Evolutionary conservation across 1,284 basidiomycete genomes (phyloP), one percentile per base, ranked within the genome.

Genomic region (Xanthoconium separans): DNA sequence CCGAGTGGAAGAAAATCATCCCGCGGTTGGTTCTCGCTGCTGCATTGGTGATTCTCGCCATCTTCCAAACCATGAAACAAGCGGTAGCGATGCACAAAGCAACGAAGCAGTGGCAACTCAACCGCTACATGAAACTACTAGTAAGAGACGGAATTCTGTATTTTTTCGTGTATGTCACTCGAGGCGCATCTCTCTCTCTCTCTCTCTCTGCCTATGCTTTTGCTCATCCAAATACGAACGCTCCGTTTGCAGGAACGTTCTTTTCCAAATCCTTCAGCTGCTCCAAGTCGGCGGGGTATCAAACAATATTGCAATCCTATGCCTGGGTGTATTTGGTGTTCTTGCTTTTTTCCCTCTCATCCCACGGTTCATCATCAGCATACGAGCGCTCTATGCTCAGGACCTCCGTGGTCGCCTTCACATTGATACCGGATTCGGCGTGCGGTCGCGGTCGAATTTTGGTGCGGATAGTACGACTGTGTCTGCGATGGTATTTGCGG

Each of bases 361-460:
- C 6, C 47, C 51, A 12, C 51, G 47, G 5, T 51, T 53, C 27
- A 53, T 53, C 40, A 53, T 53, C 33, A 18, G 18, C 3, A 15
- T 53, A 5, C 31, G 47, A 6, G 47, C 42, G 16, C 22, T 53
- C 22, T 53, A 53, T 24, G 51, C 42, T 4, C 24, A 13, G 9
- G 36, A 47, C 36, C 4, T 20, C 15, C 15, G 15, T 37, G 20
- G 24, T 9, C 24, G 15, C n/a, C 16, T 24, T 18, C 22, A 27
- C 4, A 18, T 51, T 2, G 51, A 36, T 15, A 4, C 47, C 6
- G 40, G 27, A 12, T 51, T 51, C 29, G 48, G 51, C 15, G 11
- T 53, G 24, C 7, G 18, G 2, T 33, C 40, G 6, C 47, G 10
- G 18, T 24, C 30, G 18, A 24, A 16, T 30, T 10, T 13, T 4